Percentiles rank a stretch among this genome's conserved stretches.
Evolutionary conservation across 179 eudicot species (phyloP).

Genomic region (Gypsophila paniculata): DNA sequence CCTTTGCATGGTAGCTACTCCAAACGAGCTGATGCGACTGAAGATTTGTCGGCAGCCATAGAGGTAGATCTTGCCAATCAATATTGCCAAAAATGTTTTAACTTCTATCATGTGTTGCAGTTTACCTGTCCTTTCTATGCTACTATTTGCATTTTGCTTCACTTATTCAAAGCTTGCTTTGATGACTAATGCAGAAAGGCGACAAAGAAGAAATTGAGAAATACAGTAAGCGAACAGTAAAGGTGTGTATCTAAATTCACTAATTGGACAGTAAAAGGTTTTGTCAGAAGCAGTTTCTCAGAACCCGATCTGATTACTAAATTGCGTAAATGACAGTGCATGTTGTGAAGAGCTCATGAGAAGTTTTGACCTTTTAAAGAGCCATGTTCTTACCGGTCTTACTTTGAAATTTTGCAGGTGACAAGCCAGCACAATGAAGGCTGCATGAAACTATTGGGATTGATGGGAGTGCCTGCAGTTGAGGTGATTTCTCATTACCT

Average conservation of each 20-base stretch:
- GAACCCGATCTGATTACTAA: background rate
- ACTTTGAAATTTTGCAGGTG: slow-evolving; percentile 45
- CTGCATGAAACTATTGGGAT: slow-evolving; percentile 75
- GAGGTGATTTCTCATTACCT: slow-evolving; percentile 46
- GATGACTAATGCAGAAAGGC: slow-evolving; percentile 50
- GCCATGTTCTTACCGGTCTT: background rate
- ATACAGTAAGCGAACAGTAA: slow-evolving; percentile 92
- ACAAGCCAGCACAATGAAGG: slow-evolving; percentile 90
- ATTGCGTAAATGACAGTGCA: background rate
- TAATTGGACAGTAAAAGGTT: too few relatives aligned
- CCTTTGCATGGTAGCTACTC: slow-evolving; percentile 48
- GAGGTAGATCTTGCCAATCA: slow-evolving; percentile 44
- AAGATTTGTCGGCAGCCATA: slow-evolving; percentile 62
- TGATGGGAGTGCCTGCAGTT: slow-evolving; percentile 96
- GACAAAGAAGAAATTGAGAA: slow-evolving; percentile 89
- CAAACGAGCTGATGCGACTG: slow-evolving; percentile 86
- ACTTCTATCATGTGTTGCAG: background rate
- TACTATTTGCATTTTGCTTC: background rate
- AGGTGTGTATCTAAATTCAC: slow-evolving; percentile 40
- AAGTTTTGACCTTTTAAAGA: background rate
- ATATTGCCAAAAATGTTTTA: background rate
- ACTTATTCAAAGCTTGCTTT: background rate
- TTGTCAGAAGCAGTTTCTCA: background rate
- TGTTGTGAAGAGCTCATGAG: background rate
- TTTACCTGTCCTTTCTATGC: background rate